phyloP scores from a whole-genome alignment of 805 yeast genomes.

The Isabelozyma gotoi region DNA sequence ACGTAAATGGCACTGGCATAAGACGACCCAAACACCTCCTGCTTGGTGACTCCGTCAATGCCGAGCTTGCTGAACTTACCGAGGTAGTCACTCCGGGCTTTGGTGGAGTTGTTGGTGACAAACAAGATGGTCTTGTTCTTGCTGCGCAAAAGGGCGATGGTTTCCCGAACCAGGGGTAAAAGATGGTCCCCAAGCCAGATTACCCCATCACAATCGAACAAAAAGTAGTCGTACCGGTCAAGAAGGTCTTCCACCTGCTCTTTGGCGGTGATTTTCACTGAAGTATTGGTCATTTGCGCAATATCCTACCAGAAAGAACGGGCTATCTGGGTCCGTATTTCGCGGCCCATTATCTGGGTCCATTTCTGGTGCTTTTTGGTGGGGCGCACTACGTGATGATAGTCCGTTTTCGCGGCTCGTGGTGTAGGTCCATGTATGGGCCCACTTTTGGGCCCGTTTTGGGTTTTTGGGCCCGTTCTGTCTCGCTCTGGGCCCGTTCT shows the following conservation, averaged over 20 bases:
- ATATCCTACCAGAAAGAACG: no score
- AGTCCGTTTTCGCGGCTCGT: no score
- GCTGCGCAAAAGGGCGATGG: slow-evolving; percentile 57
- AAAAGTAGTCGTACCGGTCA: slow-evolving; percentile 72
- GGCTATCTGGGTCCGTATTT: no score
- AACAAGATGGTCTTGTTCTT: slow-evolving; percentile 70
- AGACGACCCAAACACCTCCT: slow-evolving; percentile 87
- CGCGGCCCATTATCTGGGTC: no score
- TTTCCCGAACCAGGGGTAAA: slow-evolving; percentile 77
- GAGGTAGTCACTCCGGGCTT: slow-evolving; percentile 76
- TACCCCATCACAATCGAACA: slow-evolving; percentile 98
- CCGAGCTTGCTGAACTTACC: slow-evolving; percentile 64
- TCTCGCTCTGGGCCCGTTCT: no score
- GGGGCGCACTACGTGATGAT: no score
- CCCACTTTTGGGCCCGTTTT: no score
- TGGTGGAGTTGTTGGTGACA: slow-evolving; percentile 95
- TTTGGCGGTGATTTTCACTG: slow-evolving; percentile 48
- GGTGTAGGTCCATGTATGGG: no score
- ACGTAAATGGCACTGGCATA: slow-evolving; percentile 89
- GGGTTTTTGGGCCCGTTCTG: no score
- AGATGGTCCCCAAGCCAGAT: slow-evolving; percentile 87
- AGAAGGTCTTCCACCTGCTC: slow-evolving; percentile 55
- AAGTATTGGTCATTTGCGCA: slow-evolving; percentile 30
- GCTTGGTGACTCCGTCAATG: slow-evolving; percentile 49
- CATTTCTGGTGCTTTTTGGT: no score